These are phyloP conservation scores for Solanum corneliomulleri DNA, from an alignment of 257 asterid species.

Conservation along the genomic window DNA sequence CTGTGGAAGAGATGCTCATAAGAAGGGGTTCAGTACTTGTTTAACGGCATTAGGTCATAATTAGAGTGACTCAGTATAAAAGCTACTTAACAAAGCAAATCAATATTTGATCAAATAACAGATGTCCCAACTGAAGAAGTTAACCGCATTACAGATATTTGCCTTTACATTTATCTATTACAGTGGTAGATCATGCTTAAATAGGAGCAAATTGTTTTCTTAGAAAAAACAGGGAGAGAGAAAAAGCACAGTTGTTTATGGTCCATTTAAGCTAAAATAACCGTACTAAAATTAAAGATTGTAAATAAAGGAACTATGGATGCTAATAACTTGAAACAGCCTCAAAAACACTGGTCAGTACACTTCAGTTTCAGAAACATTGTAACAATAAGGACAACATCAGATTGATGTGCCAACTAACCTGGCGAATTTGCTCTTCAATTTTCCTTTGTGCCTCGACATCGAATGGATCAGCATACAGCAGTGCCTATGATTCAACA, in stretches of 20 bases:
- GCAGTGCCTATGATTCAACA: conserved; percentile 50
- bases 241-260: not conserved
- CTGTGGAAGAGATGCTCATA: not conserved
- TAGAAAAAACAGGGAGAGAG: not conserved
- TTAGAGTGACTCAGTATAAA: not conserved
- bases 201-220: not conserved
- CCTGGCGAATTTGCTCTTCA: conserved; percentile 94
- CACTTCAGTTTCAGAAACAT: not conserved
- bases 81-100: not conserved
- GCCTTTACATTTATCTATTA: not conserved
- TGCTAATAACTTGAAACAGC: not conserved
- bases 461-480: conserved; percentile 96
- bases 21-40: not conserved
- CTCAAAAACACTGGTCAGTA: not conserved
- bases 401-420: conserved; percentile 4
- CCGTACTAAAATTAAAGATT: not conserved
- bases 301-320: not conserved
- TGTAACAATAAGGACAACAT: not conserved
- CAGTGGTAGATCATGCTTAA: not conserved
- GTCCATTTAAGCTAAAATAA: not conserved
- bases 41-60: not conserved
- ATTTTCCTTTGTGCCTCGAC: conserved; percentile 96
- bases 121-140: not conserved
- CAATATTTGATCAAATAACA: not conserved
- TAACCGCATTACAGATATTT: not conserved